Base-by-base conservation (phyloP, 768 basidiomycete species). In the Lentinus brumalis region DNA sequence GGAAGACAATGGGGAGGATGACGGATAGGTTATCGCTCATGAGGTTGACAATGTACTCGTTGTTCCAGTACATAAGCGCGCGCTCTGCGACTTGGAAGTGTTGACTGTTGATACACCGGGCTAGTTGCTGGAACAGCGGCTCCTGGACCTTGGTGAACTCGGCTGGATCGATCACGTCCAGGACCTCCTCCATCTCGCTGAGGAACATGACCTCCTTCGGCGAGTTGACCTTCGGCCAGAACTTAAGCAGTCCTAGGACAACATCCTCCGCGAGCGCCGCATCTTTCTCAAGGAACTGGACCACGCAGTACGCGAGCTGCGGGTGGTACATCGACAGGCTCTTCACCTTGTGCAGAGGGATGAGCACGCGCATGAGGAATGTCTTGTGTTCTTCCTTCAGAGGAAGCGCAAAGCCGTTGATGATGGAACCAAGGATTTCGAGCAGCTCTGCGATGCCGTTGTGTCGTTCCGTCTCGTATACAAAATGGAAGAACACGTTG, bases 181-280 rank as follows among this genome's bases (percentile, higher is more conserved):
- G 77, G 4, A 99, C 92, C 79, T 99, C 97, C 76, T 99, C 97
- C 55, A 99, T 94, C 78, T 99, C 97, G 76, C 98, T 98, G 60
- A 99, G 80, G 79, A 92, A 99, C 97, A 99, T 99, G 75, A 98
- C 97, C 71, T 99, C 97, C 79, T 99, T 99, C 15, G 96, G 96
- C 38, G 92, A 94, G 75, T 99, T 98, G 68, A 99, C 97, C 76
- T 98, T 98, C 35, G 97, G 97, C 97, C 97, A 99, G 76, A 84
- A 99, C 75, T 91, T 90, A 73, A 99, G 84, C n/a, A 99, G 81
- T 18, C 97, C 97, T 66, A 95, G 78, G 78, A 98, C 91, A 31
- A 99, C 97, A 41, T 98, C 96, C 77, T 98, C 92, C 21, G 94
- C 96, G 49, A 98, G 81, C 6, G 84, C 74, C 2, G 94, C 83